Evolutionary conservation across 169 alveolate genomes (phyloP).

Genomic region (Cryptosporidium sp.): DNA sequence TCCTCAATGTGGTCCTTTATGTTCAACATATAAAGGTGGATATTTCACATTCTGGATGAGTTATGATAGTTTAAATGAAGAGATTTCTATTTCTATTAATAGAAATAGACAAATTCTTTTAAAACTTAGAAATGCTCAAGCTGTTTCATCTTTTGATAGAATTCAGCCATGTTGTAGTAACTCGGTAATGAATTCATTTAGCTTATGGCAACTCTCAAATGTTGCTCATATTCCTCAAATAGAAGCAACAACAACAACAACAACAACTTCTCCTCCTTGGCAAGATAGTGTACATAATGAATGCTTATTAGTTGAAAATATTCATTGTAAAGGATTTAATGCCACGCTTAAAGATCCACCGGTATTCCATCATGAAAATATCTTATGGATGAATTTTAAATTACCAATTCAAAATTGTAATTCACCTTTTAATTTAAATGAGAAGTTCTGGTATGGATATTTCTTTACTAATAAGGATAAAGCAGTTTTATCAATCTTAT

Average conservation of each 20-base stretch:
- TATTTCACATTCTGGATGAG: constrained; percentile 25
- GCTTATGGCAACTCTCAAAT: constrained; percentile 46
- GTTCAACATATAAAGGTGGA: constrained; percentile 14
- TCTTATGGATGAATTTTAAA: constrained; percentile 28
- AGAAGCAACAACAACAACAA: constrained; percentile 22
- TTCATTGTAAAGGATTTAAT: constrained; percentile 9
- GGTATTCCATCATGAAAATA: not conserved
- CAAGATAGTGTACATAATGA: not conserved
- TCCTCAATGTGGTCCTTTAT: constrained; percentile 35
- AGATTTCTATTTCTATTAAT: not conserved
- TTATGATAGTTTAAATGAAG: not conserved
- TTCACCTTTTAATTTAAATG: not conserved
- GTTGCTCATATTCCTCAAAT: constrained; percentile 12
- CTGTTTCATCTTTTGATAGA: constrained; percentile 19
- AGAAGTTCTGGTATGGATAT: constrained; percentile 48
- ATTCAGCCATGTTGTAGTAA: constrained; percentile 15
- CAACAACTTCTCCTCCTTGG: constrained; percentile 33
- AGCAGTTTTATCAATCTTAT: constrained; percentile 27
- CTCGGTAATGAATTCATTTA: constrained; percentile 16
- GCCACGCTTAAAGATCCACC: constrained; percentile 7
- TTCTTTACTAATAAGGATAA: not conserved
- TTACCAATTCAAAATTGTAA: constrained; percentile 6
- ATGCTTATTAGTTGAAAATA: not conserved
- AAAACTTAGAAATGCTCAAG: constrained; percentile 2
- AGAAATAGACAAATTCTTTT: constrained; percentile 9